Conservation (phyloP, 1,284 basidiomycete genomes). For the Schizophyllum amplum region DNA sequence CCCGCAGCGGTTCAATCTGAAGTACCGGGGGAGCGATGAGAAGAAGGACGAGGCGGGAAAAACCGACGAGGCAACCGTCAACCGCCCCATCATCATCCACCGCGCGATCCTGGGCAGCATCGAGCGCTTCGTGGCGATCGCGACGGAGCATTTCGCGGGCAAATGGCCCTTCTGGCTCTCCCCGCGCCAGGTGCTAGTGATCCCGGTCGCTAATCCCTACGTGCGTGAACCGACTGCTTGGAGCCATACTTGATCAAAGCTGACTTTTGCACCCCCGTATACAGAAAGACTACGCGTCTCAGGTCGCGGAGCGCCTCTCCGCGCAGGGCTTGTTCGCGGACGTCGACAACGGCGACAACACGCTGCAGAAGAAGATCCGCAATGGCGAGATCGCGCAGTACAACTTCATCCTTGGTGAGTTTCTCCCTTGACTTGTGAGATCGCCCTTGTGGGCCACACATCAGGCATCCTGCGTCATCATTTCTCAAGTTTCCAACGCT, state of each 20-base stretch:
- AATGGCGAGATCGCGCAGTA: constrained; percentile 92
- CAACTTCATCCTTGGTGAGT: constrained; percentile 92
- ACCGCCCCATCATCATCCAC: constrained; percentile 95
- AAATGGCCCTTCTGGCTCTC: constrained; percentile 99
- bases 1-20: constrained; percentile 95
- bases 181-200: constrained; percentile 89
- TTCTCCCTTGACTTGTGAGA: constrained; percentile 1
- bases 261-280: not conserved
- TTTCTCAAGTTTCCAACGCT: constrained; percentile 1
- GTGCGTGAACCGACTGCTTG: constrained; percentile 37
- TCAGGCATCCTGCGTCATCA: not conserved
- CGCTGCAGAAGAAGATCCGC: constrained; percentile 93
- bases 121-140: constrained; percentile 95
- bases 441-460: no score
- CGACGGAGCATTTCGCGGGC: constrained; percentile 95
- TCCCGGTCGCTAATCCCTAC: constrained; percentile 86
- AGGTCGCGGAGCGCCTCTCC: constrained; percentile 66
- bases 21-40: constrained; percentile 53
- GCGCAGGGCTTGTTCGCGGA: constrained; percentile 81
- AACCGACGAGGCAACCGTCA: constrained; percentile 48
- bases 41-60: constrained; percentile 40
- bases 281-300: constrained; percentile 85
- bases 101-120: constrained; percentile 93
- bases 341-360: constrained; percentile 89
- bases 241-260: not conserved